Evolutionary conservation across 768 basidiomycete species (phyloP).

Genomic region (Asterophora parasitica): DNA sequence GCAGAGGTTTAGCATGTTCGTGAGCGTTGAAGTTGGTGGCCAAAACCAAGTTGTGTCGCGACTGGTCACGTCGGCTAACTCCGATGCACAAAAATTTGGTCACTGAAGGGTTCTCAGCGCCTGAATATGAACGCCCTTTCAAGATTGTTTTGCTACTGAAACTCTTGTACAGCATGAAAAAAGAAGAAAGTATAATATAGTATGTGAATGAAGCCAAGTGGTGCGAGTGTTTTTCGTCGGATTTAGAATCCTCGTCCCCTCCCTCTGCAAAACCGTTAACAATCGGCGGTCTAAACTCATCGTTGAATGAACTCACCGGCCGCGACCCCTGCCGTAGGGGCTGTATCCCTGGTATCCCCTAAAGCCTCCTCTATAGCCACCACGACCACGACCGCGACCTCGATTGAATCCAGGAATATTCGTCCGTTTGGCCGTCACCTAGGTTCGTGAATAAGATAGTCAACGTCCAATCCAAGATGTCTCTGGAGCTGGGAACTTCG

Average conservation of each 20-base stretch:
- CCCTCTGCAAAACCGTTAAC: conserved; percentile 13
- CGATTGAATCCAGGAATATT: conserved; percentile 91
- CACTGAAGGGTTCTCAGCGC: too few species aligned
- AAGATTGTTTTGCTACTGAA: neutral
- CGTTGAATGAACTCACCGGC: conserved; percentile 49
- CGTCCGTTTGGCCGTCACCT: conserved; percentile 96
- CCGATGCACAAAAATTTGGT: conserved; percentile 6
- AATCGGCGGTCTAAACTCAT: neutral
- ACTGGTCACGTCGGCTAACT: neutral
- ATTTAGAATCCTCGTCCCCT: conserved; percentile 70
- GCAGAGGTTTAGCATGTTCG: conserved; percentile 33
- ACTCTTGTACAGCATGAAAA: conserved; percentile 11
- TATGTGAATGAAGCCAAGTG: conserved; percentile 3
- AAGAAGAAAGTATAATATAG: conserved; percentile 14
- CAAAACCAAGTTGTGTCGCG: neutral
- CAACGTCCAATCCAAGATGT: neutral
- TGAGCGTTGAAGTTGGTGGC: neutral
- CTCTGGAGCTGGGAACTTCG: neutral
- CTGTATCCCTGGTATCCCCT: conserved; percentile 48
- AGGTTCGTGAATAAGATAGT: neutral
- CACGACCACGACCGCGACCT: conserved; percentile 75
- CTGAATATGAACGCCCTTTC: too few species aligned
- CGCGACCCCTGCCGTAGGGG: conserved; percentile 64
- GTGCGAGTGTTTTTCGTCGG: conserved; percentile 11
- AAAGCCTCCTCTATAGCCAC: conserved; percentile 47